Base-by-base conservation (phyloP, 2,329 filamentous ascomycete species). In the Cladophialophora psammophila region DNA sequence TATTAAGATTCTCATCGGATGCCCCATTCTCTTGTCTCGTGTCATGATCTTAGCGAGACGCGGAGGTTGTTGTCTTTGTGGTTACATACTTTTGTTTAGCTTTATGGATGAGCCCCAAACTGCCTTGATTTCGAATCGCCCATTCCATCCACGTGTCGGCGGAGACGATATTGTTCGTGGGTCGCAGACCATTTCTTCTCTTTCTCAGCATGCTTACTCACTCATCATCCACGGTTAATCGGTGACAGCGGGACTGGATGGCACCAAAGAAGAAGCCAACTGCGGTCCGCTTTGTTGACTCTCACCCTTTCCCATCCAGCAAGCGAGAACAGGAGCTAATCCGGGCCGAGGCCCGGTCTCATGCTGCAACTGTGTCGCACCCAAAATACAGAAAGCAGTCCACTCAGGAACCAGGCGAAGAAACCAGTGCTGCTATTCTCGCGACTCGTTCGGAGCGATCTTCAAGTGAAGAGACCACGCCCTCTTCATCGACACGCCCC, bases 291-390 rank as follows among this genome's bases (percentile, higher is more conserved):
- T 60, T 60, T 18, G 58, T 60, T 15, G 32, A 60, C 48, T 60
- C 58, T 13, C 58, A 60, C 13, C 58, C 58, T 38, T 60, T 59
- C 18, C 58, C 58, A 2, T 18, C 42, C 40, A 52, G 42, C 58
- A 60, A 60, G 42, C 58, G 58, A 36, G 58, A 60, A 52, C 58
- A 60, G 31, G 58, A 60, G 36, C 31, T 60, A 6, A 18, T 52
- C 18, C 31, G 42, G 1, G 26, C 58, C 10, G 42, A n/a, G 15
- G 58, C 58, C 9, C 58, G 58, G 9, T 48, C 58, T n/a, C 58
- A 60, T 50, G 40, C 58, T 26, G 58, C 58, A 10, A 60, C 31
- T 18, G 32, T 60, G 15, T 60, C 58, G 10, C 58, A 60, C 26
- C 58, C 58, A n/a, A 60, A 20, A n/a, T 34, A 60, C 34, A 32